These are phyloP conservation scores for Wickerhamomyces sp. DNA, from an alignment of 1,139 yeast genomes.

Conservation along the genomic window DNA sequence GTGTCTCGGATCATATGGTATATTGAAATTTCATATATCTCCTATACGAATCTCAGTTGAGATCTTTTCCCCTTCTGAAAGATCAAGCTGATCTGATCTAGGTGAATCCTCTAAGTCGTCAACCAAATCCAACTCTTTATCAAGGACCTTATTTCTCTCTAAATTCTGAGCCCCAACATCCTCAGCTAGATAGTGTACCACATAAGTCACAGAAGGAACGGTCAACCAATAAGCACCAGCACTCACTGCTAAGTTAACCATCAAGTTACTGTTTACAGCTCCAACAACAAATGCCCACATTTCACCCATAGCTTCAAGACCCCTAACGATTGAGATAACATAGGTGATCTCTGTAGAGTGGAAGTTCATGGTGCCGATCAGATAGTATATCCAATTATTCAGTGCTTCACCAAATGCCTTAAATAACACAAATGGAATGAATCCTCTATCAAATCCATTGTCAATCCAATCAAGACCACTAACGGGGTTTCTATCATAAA, in stretches of 20 bases:
- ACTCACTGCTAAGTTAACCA: constrained; percentile 1
- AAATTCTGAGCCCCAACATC: not conserved
- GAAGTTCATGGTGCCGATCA: constrained; percentile 2
- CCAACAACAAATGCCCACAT: constrained; percentile 4
- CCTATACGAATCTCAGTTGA: not conserved
- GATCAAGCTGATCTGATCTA: not conserved
- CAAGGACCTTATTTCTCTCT: not conserved
- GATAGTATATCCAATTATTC: constrained; percentile 2
- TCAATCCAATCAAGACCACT: constrained; percentile 4
- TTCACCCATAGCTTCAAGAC: constrained; percentile 4
- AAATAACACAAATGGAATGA: constrained; percentile 2
- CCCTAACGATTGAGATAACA: constrained; percentile 3
- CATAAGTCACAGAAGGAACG: constrained; percentile 3
- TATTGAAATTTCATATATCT: not conserved
- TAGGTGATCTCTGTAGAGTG: constrained; percentile 4
- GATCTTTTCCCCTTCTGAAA: not conserved
- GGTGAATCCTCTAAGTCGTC: not conserved
- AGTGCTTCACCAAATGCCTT: constrained; percentile 2
- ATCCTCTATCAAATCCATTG: not conserved
- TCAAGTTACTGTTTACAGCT: not conserved
- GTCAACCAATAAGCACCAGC: constrained; percentile 4
- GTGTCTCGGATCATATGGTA: too few species aligned
- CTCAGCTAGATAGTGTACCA: not conserved
- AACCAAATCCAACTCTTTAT: not conserved
- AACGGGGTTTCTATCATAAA: constrained; percentile 3